Base-by-base conservation (phyloP, 208 protist species). In the Crithidia mellificae region DNA sequence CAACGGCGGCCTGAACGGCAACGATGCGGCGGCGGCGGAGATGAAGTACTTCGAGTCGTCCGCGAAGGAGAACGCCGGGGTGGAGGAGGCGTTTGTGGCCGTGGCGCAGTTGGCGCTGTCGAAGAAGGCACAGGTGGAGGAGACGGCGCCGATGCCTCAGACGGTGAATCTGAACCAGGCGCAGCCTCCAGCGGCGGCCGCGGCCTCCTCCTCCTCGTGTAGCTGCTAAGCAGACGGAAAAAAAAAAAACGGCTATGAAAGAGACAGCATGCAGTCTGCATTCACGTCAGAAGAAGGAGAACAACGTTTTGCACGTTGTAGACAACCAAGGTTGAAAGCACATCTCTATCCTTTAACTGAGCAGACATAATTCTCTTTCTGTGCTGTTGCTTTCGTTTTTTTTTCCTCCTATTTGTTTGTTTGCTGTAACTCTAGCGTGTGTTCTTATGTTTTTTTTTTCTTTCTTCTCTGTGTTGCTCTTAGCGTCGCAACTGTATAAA, bases 31-130 rank as follows among this genome's bases (percentile, higher is more conserved):
- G n/a, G 24, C 62, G 44, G 27, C 20, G n/a, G 74, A 84, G 25
- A 98, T 99, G 47, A 95, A 92, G 55, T 99, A 98, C 82, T 99
- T 99, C 77, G 98, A 99, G 86, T 98, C 98, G 0, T 98, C 90
- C 17, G 98, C 98, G 27, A 99, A 99, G 88, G 98, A 99, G 49
- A 97, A 98, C 58, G 92, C 93, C 53, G 98, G 98, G 55, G 98
- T 99, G 22, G 97, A 99, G 80, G 94, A 99, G 68, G 98, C 98
- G n/a, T 99, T 99, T 82, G 52, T 97, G 8, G 78, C 85, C 0
- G 83, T 98, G 32, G 89, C 86, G 1, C 80, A 68, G 9, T 61
- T 84, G 7, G 92, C 91, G 9, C 66, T 98, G 39, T 78, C 81
- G 32, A 90, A 82, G 81, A 93, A 92, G 63, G 81, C 70, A 17